These are phyloP conservation scores for Fusarium tjaetaba DNA, from an alignment of 2,329 filamentous ascomycete genomes.

Conservation along the genomic window DNA sequence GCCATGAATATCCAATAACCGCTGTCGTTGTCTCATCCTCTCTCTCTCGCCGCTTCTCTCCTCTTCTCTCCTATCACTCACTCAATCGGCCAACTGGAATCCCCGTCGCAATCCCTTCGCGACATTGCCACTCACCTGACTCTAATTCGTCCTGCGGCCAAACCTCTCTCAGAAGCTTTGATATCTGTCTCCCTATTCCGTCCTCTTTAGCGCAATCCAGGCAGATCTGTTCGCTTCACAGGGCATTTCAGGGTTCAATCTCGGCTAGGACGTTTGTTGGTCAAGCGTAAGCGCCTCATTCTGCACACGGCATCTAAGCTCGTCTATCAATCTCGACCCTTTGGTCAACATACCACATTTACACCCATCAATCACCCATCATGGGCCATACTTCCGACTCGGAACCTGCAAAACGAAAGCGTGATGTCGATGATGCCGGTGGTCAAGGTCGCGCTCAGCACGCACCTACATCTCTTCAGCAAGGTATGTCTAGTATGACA, in stretches of 20 bases:
- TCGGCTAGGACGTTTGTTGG: slow-evolving; percentile 5
- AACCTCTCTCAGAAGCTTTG: slow-evolving; percentile 22
- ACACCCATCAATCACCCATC: slow-evolving; percentile 12
- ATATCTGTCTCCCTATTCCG: slow-evolving; percentile 2
- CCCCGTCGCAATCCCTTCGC: slow-evolving; percentile 23
- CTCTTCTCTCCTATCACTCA: background rate
- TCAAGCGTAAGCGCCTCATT: slow-evolving; percentile 10
- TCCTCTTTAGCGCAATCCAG: background rate
- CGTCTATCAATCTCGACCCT: background rate
- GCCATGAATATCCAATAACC: slow-evolving; percentile 41
- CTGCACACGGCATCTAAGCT: background rate
- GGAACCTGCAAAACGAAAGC: slow-evolving; percentile 60
- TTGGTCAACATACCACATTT: slow-evolving; percentile 12
- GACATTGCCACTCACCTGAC: slow-evolving; percentile 35
- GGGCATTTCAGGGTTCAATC: slow-evolving; percentile 16
- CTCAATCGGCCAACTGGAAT: slow-evolving; percentile 6
- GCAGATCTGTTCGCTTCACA: background rate
- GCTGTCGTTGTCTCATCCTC: slow-evolving; percentile 7
- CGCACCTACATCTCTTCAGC: slow-evolving; percentile 52
- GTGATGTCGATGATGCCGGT: slow-evolving; percentile 57
- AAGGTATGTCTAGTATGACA: slow-evolving; percentile 53
- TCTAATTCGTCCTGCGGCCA: slow-evolving; percentile 17
- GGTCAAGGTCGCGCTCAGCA: slow-evolving; percentile 54
- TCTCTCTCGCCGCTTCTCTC: background rate
- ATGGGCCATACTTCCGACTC: slow-evolving; percentile 57